These are phyloP conservation scores for Xerocomellus chrysenteron DNA, from an alignment of 768 basidiomycete species.

Conservation along the genomic window DNA sequence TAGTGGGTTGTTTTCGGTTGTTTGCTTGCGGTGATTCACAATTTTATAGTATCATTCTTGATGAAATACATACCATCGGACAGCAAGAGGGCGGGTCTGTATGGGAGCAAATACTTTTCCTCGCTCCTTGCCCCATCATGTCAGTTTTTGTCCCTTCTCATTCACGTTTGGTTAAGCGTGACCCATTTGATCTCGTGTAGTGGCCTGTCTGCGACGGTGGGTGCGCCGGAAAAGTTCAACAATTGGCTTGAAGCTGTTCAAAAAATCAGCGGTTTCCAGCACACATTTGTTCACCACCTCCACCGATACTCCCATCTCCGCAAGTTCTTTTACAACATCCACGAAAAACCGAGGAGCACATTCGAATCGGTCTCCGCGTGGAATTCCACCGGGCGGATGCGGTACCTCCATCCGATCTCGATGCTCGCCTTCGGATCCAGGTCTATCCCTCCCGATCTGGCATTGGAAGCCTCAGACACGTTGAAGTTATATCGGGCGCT, in stretches of 20 bases:
- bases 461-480: conserved; percentile 60
- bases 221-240: conserved; percentile 63
- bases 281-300: conserved; percentile 60
- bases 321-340: conserved; percentile 56
- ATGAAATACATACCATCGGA: conserved; percentile 61
- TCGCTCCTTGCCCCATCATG: conserved; percentile 74
- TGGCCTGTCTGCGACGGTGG: conserved; percentile 72
- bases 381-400: conserved; percentile 38
- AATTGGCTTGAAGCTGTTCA: conserved; percentile 65
- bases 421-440: conserved; percentile 53
- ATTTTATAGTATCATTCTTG: conserved; percentile 54
- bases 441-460: conserved; percentile 57
- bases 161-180: background rate
- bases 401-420: conserved; percentile 65
- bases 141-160: conserved; percentile 31
- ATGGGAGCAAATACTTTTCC: conserved; percentile 70
- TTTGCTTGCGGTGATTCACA: background rate
- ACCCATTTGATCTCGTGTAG: conserved; percentile 31
- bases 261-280: conserved; percentile 52
- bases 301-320: conserved; percentile 75
- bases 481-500: conserved; percentile 52
- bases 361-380: conserved; percentile 41
- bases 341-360: conserved; percentile 9
- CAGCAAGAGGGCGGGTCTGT: conserved; percentile 67
- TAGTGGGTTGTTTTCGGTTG: conserved; percentile 36